Evolutionary conservation across 2,329 filamentous ascomycete genomes (phyloP).

Genomic region (Amauroascus verrucosus): DNA sequence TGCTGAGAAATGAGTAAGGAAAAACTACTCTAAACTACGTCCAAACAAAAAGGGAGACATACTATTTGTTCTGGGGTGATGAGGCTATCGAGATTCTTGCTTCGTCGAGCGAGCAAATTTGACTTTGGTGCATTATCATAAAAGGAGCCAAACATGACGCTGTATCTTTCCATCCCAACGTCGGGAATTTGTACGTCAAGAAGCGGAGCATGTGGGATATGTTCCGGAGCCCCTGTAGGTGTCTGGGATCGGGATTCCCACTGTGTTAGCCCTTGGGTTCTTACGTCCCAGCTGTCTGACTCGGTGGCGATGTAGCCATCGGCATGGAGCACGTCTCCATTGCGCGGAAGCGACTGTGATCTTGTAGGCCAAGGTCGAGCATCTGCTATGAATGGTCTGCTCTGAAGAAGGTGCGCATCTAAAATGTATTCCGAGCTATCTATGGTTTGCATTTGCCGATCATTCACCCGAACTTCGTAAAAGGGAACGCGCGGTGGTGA

Average conservation of each 20-base stretch:
- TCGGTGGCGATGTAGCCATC: neutral
- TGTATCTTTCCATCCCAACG: constrained; percentile 76
- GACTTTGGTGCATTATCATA: constrained; percentile 41
- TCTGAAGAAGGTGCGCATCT: neutral
- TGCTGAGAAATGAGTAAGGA: neutral
- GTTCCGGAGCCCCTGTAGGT: constrained; percentile 6
- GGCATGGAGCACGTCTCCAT: neutral
- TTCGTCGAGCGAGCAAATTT: constrained; percentile 27
- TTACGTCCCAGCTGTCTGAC: neutral
- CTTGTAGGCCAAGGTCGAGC: constrained; percentile 1
- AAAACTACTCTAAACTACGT: neutral
- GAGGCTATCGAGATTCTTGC: constrained; percentile 39
- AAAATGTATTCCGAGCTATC: constrained; percentile 6
- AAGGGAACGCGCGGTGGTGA: constrained; percentile 21
- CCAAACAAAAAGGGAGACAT: constrained; percentile 19
- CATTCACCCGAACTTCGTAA: constrained; percentile 23
- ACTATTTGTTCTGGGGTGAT: constrained; percentile 42
- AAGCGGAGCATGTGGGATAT: constrained; percentile 29
- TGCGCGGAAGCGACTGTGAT: constrained; percentile 11
- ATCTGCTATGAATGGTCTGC: neutral
- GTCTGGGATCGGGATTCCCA: constrained; percentile 6
- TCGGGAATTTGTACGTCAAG: constrained; percentile 72
- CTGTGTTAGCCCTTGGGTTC: constrained; percentile 2
- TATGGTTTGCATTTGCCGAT: constrained; percentile 16
- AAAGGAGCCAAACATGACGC: constrained; percentile 79